A percentile compares a stretch with the other conserved stretches of the same genome.
phyloP scores from a whole-genome alignment of 345 rosid genomes.

The Gossypium bickii region DNA sequence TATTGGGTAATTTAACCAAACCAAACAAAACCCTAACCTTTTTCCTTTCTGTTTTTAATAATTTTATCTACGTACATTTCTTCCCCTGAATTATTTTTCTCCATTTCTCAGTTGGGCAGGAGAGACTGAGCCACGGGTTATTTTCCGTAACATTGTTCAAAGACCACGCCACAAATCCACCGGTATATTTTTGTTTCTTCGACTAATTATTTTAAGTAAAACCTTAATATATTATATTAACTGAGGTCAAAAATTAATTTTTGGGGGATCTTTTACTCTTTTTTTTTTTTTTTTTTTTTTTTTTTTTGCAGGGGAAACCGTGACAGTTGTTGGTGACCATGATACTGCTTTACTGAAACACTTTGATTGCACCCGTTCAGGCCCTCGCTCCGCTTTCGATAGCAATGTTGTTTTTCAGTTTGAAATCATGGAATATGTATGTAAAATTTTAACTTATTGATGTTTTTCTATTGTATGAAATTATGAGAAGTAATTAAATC shows the following conservation, averaged over 20 bases:
- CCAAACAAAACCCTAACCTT: conserved; percentile 26
- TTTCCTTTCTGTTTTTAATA: neutral
- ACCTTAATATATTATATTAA: neutral
- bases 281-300: neutral
- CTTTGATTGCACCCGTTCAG: conserved; percentile 92
- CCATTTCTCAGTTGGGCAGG: conserved; percentile 77
- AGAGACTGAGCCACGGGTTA: conserved; percentile 83
- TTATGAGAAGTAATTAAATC: neutral
- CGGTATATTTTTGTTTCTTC: conserved; percentile 32
- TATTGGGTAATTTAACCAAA: conserved; percentile 56
- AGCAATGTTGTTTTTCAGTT: conserved; percentile 87
- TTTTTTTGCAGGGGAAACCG: conserved; percentile 65
- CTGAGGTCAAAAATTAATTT: neutral
- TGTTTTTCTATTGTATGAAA: neutral
- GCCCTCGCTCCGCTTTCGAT: conserved; percentile 91
- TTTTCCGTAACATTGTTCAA: conserved; percentile 95
- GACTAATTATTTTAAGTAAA: neutral
- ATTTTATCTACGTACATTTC: neutral
- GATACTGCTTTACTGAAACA: conserved; percentile 70
- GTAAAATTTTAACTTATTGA: conserved; percentile 5
- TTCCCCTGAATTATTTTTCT: neutral
- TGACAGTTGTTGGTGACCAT: conserved; percentile 81
- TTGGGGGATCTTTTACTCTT: neutral
- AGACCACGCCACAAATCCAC: conserved; percentile 93
- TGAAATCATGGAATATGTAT: conserved; percentile 95